phyloP scores from a whole-genome alignment of 1,284 basidiomycete genomes.

The Marasmius oreades region DNA sequence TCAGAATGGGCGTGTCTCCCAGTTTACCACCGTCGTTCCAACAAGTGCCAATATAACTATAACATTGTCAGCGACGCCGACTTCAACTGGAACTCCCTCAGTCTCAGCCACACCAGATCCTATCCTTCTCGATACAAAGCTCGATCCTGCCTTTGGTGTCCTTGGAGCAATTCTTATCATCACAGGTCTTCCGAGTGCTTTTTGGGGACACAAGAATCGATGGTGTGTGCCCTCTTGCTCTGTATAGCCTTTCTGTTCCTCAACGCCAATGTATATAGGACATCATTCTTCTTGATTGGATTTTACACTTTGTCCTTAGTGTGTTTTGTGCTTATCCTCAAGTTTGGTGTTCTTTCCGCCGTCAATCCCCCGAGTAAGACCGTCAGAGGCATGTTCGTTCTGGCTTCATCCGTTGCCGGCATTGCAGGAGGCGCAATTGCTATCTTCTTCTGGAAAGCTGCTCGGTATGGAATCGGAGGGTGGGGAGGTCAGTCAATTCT shows the following conservation, averaged over 20 bases:
- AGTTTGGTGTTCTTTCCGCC: constrained; percentile 82
- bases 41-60: constrained; percentile 57
- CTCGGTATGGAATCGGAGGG: constrained; percentile 82
- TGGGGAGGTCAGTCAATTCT: constrained; percentile 56
- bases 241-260: constrained; percentile 13
- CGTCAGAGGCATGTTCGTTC: constrained; percentile 86
- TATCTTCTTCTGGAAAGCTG: constrained; percentile 88
- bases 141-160: constrained; percentile 89
- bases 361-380: constrained; percentile 77
- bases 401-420: constrained; percentile 78
- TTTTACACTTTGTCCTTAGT: constrained; percentile 87
- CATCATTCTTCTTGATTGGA: constrained; percentile 89
- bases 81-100: constrained; percentile 36
- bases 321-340: constrained; percentile 85
- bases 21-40: constrained; percentile 50
- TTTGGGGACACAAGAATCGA: constrained; percentile 91
- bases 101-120: constrained; percentile 49
- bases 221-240: constrained; percentile 49
- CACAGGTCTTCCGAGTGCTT: constrained; percentile 85
- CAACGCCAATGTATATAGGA: constrained; percentile 46
- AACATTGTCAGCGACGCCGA: constrained; percentile 34
- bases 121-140: constrained; percentile 63
- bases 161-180: constrained; percentile 87
- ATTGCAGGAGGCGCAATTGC: constrained; percentile 80
- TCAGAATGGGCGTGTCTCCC: constrained; percentile 43